Evolutionary conservation across 2,329 filamentous ascomycete genomes (phyloP), one percentile per base, ranked within the genome.

Genomic region (Fusarium sp.): DNA sequence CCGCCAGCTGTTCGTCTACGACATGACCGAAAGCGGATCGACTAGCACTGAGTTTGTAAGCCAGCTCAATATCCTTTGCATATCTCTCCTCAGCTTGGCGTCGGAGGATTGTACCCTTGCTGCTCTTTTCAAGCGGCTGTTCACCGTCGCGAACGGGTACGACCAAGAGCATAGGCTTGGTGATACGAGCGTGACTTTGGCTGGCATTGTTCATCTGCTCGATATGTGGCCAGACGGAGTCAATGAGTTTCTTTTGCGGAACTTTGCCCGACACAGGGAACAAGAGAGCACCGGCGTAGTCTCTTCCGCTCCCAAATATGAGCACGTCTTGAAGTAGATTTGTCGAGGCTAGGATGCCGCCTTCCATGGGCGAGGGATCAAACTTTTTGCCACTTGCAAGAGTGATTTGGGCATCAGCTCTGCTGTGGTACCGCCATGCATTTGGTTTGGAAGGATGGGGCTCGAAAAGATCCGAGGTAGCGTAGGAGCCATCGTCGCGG

Each of bases 381-480:
- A 93, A 92, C 74, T 93, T 93, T 83, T 93, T 92, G 3, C 92
- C 91, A 8, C 91, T 93, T 11, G 89, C 83, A 5, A 93, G 84
- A 0, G 88, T 89, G 39, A 93, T 85, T 62, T 90, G 90, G 4
- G 89, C 86, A 73, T 93, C 92, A 1, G 87, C 86, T 43, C 92
- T 84, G 1, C 88, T 90, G 63, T 91, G 86, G 75, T 92, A 92
- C 37, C 86, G 85, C 91, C 91, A 93, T 0, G 90, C 89, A 64
- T 88, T 82, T 0, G 81, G 66, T 9, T 89, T 88, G 0, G 72
- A 82, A 1, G 84, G 76, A 76, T 93, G 91, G 2, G 83, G 83
- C 62, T 86, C 85, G 69, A 93, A 93, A 1, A 93, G 79, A 77
- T 93, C 92, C 1, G 88, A 85, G 0, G 91, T 93, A 1, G 89